Conservation (phyloP, 371 early-diverging fungal genomes). For the Mycotypha africana region DNA sequence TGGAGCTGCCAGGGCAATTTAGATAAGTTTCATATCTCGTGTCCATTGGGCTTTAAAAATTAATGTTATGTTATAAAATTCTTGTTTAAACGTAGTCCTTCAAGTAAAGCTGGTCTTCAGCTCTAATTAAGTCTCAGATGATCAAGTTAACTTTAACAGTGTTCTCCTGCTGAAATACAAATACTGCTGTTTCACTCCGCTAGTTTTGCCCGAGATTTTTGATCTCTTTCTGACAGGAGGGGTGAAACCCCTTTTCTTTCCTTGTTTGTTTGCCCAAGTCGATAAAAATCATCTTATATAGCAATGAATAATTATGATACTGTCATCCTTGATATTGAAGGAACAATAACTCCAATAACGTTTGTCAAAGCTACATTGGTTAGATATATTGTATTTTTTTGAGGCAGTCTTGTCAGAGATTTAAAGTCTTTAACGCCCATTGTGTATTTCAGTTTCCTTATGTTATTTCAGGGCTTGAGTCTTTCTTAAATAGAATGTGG, state of each 20-base stretch:
- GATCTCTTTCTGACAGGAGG: neutral
- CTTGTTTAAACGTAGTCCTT: no score
- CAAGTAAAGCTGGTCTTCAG: no score
- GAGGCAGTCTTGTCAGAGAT: no score
- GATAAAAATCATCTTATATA: neutral
- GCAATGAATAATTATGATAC: slow-evolving; percentile 39
- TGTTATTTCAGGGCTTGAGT: slow-evolving; percentile 50
- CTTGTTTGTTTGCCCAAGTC: neutral
- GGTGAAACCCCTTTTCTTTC: neutral
- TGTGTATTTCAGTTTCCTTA: slow-evolving; percentile 66
- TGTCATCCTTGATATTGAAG: slow-evolving; percentile 86
- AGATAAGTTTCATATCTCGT: no score
- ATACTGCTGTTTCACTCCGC: neutral
- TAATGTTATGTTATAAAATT: no score
- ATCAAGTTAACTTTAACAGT: no score
- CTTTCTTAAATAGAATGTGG: slow-evolving; percentile 71
- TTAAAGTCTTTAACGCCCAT: neutral
- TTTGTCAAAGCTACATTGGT: slow-evolving; percentile 89
- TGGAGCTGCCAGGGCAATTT: no score
- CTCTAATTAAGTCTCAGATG: no score
- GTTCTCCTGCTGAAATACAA: no score
- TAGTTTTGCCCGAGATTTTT: neutral
- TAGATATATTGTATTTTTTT: neutral
- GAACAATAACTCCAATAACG: slow-evolving; percentile 94
- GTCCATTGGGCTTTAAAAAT: no score